phyloP scores from a whole-genome alignment of 1,139 yeast genomes.

The Sugiyamaella pinicola region DNA sequence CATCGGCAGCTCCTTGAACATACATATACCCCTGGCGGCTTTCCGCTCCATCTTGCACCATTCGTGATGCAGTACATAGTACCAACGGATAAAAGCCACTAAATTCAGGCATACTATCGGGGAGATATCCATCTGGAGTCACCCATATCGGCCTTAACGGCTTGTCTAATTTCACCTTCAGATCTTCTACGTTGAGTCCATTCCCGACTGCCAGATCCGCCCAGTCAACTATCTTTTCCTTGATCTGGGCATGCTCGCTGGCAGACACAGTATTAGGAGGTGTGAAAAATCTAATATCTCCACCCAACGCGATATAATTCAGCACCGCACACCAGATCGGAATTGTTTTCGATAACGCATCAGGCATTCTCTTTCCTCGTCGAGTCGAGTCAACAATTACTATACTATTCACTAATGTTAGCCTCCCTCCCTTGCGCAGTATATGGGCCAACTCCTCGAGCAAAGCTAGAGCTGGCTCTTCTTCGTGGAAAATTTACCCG shows the following conservation, averaged over 20 bases:
- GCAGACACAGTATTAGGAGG: slow-evolving; percentile 59
- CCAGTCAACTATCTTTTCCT: slow-evolving; percentile 52
- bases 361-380: slow-evolving; percentile 82
- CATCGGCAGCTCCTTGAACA: slow-evolving; percentile 93
- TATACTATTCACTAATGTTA: slow-evolving; percentile 36
- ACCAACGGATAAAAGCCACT: slow-evolving; percentile 49
- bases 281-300: slow-evolving; percentile 42
- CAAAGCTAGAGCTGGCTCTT: too few relatives aligned
- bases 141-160: slow-evolving; percentile 73
- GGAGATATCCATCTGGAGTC: slow-evolving; percentile 56
- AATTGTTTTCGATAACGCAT: slow-evolving; percentile 79
- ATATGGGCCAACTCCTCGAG: too few relatives aligned
- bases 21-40: slow-evolving; percentile 54
- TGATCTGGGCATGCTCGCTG: slow-evolving; percentile 61
- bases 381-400: slow-evolving; percentile 83
- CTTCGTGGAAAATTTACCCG: slow-evolving; percentile 43
- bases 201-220: slow-evolving; percentile 49
- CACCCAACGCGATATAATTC: slow-evolving; percentile 52
- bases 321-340: slow-evolving; percentile 92
- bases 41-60: slow-evolving; percentile 57
- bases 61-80: slow-evolving; percentile 66
- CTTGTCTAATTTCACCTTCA: slow-evolving; percentile 42
- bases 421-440: not conserved
- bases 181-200: slow-evolving; percentile 44
- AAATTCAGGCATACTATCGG: slow-evolving; percentile 36